phyloP scores from a whole-genome alignment of 305 asterid species.

The Fraxinus ornus region DNA sequence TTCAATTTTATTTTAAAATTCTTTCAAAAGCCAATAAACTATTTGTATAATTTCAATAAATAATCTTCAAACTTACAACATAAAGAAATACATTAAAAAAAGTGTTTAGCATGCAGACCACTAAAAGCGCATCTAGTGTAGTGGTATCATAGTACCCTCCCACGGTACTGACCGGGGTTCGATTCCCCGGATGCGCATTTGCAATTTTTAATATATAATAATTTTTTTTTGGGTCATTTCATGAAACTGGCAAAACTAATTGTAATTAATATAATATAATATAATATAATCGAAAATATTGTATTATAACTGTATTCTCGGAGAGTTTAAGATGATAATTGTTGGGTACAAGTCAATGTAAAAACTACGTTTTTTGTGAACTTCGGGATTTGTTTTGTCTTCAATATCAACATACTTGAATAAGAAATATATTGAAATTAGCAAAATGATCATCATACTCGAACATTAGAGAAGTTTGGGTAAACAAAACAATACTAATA shows the following conservation, averaged over 20 bases:
- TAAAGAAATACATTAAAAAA: no score
- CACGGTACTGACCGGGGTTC: constrained; percentile 99
- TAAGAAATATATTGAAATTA: not conserved
- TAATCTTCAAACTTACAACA: no score
- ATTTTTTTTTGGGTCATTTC: no score
- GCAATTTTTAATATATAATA: no score
- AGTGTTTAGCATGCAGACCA: no score
- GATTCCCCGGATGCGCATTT: constrained; percentile 84
- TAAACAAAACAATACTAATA: no score
- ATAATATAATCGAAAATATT: no score
- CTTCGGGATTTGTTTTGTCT: not conserved
- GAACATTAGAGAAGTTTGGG: not conserved
- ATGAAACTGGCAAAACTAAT: no score
- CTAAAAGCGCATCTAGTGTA: constrained; percentile 89
- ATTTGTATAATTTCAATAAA: not conserved
- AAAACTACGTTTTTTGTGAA: not conserved
- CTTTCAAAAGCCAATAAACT: no score
- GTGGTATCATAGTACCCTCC: constrained; percentile 99
- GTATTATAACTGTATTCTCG: no score
- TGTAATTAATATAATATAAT: no score
- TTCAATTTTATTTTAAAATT: not conserved
- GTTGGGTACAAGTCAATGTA: not conserved
- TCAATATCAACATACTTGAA: not conserved
- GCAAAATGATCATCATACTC: not conserved
- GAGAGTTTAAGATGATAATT: no score